phyloP scores from a whole-genome alignment of 306 rosid genomes.

The Glycine tomentella region DNA sequence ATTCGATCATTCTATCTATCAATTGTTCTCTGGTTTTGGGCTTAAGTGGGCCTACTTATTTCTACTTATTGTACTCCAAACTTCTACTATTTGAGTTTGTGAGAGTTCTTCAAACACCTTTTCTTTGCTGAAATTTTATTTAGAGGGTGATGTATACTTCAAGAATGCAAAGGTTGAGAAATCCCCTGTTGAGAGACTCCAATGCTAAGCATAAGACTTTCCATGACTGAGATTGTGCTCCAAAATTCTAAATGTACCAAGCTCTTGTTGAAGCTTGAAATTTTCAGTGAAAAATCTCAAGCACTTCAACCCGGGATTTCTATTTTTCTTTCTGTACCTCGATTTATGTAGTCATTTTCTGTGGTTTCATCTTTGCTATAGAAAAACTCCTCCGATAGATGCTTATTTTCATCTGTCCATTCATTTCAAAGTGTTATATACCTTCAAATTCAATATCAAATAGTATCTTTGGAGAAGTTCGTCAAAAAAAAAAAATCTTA shows the following conservation, averaged over 20 bases:
- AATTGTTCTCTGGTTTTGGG: no score
- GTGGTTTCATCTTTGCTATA: background rate
- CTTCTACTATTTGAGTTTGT: background rate
- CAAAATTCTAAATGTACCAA: background rate
- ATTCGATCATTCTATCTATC: no score
- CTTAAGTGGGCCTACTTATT: background rate
- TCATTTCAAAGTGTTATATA: background rate
- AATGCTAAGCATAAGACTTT: background rate
- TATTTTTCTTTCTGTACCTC: background rate
- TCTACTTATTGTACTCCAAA: background rate
- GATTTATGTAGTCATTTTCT: background rate
- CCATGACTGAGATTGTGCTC: background rate
- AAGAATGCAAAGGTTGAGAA: background rate
- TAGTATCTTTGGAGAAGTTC: background rate
- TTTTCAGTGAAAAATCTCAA: background rate
- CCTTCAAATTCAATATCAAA: background rate
- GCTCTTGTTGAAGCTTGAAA: background rate
- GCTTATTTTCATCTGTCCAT: slow-evolving; percentile 4
- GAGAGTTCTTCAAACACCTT: background rate
- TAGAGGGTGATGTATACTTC: background rate
- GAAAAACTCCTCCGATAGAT: background rate
- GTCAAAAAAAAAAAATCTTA: background rate
- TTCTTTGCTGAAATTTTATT: background rate
- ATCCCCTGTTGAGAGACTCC: background rate
- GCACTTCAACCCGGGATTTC: background rate